phyloP scores from a whole-genome alignment of 371 early-diverging fungal species.

The Mortierella polycephala region DNA sequence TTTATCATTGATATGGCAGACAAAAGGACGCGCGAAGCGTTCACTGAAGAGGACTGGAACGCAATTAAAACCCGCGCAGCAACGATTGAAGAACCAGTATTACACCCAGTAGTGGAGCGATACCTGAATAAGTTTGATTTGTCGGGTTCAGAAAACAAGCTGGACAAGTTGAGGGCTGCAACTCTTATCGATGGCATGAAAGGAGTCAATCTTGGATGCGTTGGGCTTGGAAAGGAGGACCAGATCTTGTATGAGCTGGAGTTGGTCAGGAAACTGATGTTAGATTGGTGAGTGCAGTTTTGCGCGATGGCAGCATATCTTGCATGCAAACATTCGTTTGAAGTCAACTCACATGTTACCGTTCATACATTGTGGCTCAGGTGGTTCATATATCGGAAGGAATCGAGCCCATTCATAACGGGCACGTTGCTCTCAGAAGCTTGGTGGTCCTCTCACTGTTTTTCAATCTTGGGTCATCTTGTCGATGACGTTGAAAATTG shows the following conservation, averaged over 20 bases:
- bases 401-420: not conserved
- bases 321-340: no score
- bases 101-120: not conserved
- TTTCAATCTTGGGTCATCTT: not conserved
- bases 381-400: not conserved
- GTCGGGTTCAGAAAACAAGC: not conserved
- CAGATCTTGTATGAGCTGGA: not conserved
- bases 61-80: not conserved
- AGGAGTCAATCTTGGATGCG: no score
- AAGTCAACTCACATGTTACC: no score
- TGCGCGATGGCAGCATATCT: not conserved
- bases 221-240: no score
- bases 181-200: not conserved
- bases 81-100: not conserved
- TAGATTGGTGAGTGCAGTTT: constrained; percentile 4
- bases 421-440: constrained; percentile 2
- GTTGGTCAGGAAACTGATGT: not conserved
- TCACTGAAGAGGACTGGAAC: not conserved
- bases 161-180: not conserved
- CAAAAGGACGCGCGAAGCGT: not conserved
- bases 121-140: not conserved
- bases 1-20: not conserved
- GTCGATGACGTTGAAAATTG: not conserved
- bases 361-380: not conserved
- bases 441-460: not conserved